Evolutionary conservation across 1,139 yeast species (phyloP).

Genomic region (Pichia sp.): DNA sequence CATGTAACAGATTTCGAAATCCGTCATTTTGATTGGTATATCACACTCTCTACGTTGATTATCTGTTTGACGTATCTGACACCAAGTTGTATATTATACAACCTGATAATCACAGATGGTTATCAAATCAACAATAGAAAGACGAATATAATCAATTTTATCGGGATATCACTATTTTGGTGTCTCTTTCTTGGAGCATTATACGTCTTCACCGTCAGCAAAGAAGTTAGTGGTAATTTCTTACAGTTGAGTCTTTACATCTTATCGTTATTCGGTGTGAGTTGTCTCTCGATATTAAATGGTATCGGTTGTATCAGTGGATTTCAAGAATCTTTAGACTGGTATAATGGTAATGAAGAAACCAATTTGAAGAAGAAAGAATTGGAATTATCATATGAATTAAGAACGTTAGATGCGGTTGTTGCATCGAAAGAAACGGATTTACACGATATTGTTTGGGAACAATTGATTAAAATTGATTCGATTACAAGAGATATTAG

Average conservation of each 20-base stretch:
- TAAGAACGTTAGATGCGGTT: conserved; percentile 9
- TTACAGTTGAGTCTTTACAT: conserved; percentile 37
- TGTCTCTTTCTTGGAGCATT: conserved; percentile 14
- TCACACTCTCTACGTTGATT: conserved; percentile 24
- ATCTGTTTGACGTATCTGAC: conserved; percentile 26
- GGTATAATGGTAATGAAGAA: conserved; percentile 22
- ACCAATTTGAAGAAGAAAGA: conserved; percentile 11
- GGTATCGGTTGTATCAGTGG: conserved; percentile 53
- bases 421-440: background rate
- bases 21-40: conserved; percentile 27
- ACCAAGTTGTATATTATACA: conserved; percentile 25
- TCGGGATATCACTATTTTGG: conserved; percentile 20
- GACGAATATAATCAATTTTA: conserved; percentile 1
- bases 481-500: conserved; percentile 12
- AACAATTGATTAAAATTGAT: conserved; percentile 10
- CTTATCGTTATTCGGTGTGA: conserved; percentile 48
- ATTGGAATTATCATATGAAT: conserved; percentile 20
- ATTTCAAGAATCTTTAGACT: conserved; percentile 29
- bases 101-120: conserved; percentile 9
- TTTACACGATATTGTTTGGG: conserved; percentile 3
- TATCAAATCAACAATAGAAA: conserved; percentile 1
- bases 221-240: conserved; percentile 16
- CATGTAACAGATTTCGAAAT: conserved; percentile 21
- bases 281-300: conserved; percentile 48
- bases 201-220: conserved; percentile 3